Evolutionary conservation across 2,329 filamentous ascomycete species (phyloP), one percentile per base, ranked within the genome.

Genomic region (Diaporthe humulicola): DNA sequence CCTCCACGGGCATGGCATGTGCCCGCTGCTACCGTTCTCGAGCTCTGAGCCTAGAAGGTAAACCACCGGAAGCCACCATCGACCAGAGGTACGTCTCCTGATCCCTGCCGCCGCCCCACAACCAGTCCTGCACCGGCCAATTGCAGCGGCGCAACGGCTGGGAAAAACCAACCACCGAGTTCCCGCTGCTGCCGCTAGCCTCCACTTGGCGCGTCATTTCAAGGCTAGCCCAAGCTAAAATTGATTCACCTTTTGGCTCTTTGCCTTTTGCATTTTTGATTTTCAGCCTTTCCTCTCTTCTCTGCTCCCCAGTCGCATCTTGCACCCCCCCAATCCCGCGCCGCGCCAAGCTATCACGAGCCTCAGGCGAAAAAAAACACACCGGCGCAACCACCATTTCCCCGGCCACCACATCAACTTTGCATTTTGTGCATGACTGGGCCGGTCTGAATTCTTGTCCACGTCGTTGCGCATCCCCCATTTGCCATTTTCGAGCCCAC

Each of bases 1-100:
- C 42, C 77, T 81, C 81, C 79, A 80, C 80, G 79, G 80, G 77
- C 78, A 79, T 81, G 79, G 80, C 79, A 80, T 79, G 78, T 79
- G 79, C 72, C 22, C 52, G 64, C 64, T 67, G 48, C 64, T 67
- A 67, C 64, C 45, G 45, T 67, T 19, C 64, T 67, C 64, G 45
- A 67, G 64, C 64, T 67, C 64, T 52, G 30, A 52, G 64, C 64
- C 64, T 38, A 52, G 64, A 52, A 67, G 45, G 15, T 50, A 67
- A 67, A 67, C 64, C 45, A 67, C 64, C 64, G 42, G 30, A 67
- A 67, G 64, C 45, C 64, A 50, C 61, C 61, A 36, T 50, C 45
- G 30, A 52, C 60, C 19, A 50, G 48, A 33, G 45, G 71, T 73
- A 73, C 71, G 71, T 73, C 54, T 58, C 66, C 45, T 71, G 66